Evolutionary conservation across 164 flowering plant species (phyloP), one percentile per base, ranked within the genome.

Genomic region (Dillenia turbinata): DNA sequence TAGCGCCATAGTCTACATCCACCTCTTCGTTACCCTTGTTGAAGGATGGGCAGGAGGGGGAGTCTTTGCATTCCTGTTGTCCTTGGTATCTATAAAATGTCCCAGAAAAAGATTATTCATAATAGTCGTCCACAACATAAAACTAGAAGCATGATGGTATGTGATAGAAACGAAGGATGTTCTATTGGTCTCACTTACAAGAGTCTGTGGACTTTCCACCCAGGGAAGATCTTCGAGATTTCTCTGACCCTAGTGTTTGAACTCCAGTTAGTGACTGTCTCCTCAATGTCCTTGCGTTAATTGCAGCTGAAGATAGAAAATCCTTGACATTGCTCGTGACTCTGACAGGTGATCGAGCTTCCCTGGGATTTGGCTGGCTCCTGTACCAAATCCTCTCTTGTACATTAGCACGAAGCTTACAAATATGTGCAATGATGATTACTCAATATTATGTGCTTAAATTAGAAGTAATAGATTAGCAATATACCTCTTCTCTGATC

Each of bases 211-310:
- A 74, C 19, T 67, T 79, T 24, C 95, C 96, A 58, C 92, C 91
- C 26, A 89, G 81, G 55, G 97, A 91, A 44, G 96, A 81, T 78
- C 97, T 75, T 4, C 90, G 62, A 9, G 86, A 79, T 48, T 47
- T 71, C 26, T 71, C 71, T 47, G 80, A 44, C 47, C 68, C 78
- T 16, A 60, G 54, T 49, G 75, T 49, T 60, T 67, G 90, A 60
- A 69, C 61, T 44, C 97, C 86, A 13, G 88, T 89, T 12, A 93
- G 76, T 14, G 97, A 93, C 65, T 82, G 91, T 71, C 96, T 79
- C 66, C 97, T 77, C 13, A 44, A 15, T 22, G 77, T 53, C 68
- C 79, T 75, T 26, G 78, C 68, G 68, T 71, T 79, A 33, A 75
- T 68, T 62, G 79, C 65, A 9, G 54, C 5, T 33, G 92, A 83